Conservation (phyloP, 75 land plant species). For the Larix kaempferi region DNA sequence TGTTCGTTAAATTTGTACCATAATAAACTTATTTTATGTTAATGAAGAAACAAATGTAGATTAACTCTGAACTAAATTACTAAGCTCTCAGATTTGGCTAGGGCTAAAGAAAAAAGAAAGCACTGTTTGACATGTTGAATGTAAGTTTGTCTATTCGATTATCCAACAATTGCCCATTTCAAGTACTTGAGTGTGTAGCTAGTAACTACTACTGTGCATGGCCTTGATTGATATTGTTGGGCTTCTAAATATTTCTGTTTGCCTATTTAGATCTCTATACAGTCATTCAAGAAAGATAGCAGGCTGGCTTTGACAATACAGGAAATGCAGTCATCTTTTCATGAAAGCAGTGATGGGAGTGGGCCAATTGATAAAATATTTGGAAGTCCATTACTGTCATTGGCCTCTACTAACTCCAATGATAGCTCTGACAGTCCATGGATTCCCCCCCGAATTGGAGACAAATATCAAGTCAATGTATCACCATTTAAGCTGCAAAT, state of each 20-base stretch:
- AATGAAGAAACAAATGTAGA: neutral
- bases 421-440: neutral
- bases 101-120: neutral
- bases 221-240: neutral
- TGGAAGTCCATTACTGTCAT: slow-evolving; percentile 3
- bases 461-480: slow-evolving; percentile 40
- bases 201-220: neutral
- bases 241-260: neutral
- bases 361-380: neutral
- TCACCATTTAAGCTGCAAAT: slow-evolving; percentile 5
- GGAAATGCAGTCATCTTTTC: neutral
- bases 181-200: neutral
- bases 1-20: neutral
- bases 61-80: neutral
- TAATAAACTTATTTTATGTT: neutral
- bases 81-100: neutral
- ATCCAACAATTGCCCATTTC: neutral
- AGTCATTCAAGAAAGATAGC: too few species aligned
- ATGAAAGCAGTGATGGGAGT: neutral
- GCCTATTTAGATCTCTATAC: neutral
- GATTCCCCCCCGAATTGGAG: slow-evolving; percentile 45
- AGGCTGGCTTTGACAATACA: neutral
- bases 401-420: slow-evolving; percentile 2
- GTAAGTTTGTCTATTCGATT: neutral
- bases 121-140: neutral